These are phyloP conservation scores for Polyporus arcularius DNA, from an alignment of 768 basidiomycete genomes.

Conservation along the genomic window DNA sequence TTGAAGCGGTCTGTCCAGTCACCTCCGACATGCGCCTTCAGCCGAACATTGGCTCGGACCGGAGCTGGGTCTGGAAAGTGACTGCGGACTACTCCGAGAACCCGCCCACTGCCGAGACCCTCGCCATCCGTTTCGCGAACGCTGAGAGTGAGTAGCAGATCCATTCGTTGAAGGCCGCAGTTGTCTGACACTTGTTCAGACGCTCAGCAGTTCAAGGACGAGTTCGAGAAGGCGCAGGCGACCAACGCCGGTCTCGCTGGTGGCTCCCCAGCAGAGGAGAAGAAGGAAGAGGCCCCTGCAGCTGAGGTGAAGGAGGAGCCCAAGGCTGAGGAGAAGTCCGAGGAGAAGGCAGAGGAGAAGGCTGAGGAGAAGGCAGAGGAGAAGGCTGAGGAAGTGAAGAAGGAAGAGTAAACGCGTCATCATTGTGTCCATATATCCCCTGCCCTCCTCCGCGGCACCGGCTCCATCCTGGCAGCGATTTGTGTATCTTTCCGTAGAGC, in stretches of 20 bases:
- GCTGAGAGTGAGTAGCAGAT: conserved; percentile 72
- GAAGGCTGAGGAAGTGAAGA: conserved; percentile 25
- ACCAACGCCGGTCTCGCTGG: conserved; percentile 54
- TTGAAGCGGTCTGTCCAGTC: conserved; percentile 48
- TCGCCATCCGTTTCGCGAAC: conserved; percentile 98
- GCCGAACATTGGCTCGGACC: conserved; percentile 97
- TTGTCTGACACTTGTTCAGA: conserved; percentile 42
- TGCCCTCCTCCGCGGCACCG: conserved; percentile 1
- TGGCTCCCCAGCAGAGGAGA: conserved; percentile 32
- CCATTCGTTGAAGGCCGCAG: not conserved
- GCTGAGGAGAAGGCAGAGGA: conserved; percentile 18
- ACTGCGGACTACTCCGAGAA: conserved; percentile 92
- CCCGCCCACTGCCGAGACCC: conserved; percentile 89
- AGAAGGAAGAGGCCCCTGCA: conserved; percentile 34
- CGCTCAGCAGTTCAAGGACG: conserved; percentile 85
- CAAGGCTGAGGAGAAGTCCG: conserved; percentile 28
- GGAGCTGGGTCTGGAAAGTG: conserved; percentile 99
- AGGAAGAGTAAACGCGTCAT: conserved; percentile 26
- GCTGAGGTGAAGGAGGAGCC: conserved; percentile 28
- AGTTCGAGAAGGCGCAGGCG: conserved; percentile 84
- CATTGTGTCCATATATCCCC: conserved; percentile 10
- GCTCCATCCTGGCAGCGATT: conserved; percentile 7
- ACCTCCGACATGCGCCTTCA: conserved; percentile 89
- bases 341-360: conserved; percentile 34
- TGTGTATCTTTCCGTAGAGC: conserved; percentile 19